phyloP scores from a whole-genome alignment of 1,284 basidiomycete species.

The Cutaneotrichosporon cavernicola region DNA sequence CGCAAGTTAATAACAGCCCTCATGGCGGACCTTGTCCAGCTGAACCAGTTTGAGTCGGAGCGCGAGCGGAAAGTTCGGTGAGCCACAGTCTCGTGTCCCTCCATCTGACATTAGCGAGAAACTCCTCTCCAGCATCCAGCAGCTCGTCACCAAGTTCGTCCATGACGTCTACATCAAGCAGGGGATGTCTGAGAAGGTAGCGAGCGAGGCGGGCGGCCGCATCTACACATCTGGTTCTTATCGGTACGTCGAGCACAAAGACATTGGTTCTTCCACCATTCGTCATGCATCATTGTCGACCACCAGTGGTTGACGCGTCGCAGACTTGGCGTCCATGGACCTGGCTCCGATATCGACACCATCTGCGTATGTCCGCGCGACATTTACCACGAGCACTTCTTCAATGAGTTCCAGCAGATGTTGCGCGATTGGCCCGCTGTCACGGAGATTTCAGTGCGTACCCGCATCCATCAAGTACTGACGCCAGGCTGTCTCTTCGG shows the following conservation, averaged over 20 bases:
- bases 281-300: not conserved
- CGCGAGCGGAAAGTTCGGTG: conserved; percentile 87
- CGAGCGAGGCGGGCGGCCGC: conserved; percentile 86
- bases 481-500: conserved; percentile 83
- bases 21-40: conserved; percentile 75
- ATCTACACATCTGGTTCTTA: conserved; percentile 99
- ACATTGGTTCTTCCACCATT: not conserved
- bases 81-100: conserved; percentile 42
- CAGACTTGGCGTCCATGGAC: conserved; percentile 88
- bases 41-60: conserved; percentile 86
- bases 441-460: conserved; percentile 83
- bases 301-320: not conserved
- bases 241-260: conserved; percentile 54
- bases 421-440: conserved; percentile 81
- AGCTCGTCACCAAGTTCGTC: conserved; percentile 92
- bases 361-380: conserved; percentile 96
- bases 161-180: conserved; percentile 71
- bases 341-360: conserved; percentile 97
- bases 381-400: conserved; percentile 93
- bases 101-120: conserved; percentile 66
- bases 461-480: not conserved
- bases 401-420: conserved; percentile 86
- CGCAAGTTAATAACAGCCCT: conserved; percentile 34
- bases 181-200: conserved; percentile 83
- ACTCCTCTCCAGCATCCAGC: conserved; percentile 84